phyloP scores from a whole-genome alignment of 345 rosid genomes.

The Excoecaria cochinchinensis region DNA sequence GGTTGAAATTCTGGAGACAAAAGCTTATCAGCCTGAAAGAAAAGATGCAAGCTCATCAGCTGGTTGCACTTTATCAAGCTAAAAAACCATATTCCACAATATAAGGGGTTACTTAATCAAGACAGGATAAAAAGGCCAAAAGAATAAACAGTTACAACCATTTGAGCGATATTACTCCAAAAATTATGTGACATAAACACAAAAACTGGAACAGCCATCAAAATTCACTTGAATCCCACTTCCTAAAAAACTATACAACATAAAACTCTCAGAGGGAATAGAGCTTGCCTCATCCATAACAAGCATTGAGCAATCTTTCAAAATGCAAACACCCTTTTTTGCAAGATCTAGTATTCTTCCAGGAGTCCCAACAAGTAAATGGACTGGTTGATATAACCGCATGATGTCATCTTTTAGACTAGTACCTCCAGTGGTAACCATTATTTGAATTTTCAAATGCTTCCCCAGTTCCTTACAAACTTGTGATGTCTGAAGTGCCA shows the following conservation, averaged over 20 bases:
- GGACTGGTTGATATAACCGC: slow-evolving; percentile 98
- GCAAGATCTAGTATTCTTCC: slow-evolving; percentile 98
- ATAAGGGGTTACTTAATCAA: too few relatives aligned
- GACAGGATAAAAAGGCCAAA: not conserved
- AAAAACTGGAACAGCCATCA: not conserved
- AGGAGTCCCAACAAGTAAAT: slow-evolving; percentile 97
- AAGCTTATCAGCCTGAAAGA: slow-evolving; percentile 92
- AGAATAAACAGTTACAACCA: not conserved
- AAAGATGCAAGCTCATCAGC: slow-evolving; percentile 38
- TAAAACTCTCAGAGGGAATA: not conserved
- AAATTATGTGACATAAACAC: not conserved
- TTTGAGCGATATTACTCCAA: not conserved
- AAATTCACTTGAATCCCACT: not conserved
- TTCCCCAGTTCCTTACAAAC: slow-evolving; percentile 99
- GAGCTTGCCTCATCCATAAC: slow-evolving; percentile 93
- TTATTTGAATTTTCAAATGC: slow-evolving; percentile 87
- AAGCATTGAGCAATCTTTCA: slow-evolving; percentile 96
- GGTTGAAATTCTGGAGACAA: slow-evolving; percentile 98
- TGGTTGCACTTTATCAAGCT: not conserved
- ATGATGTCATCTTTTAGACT: slow-evolving; percentile 99
- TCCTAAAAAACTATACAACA: not conserved
- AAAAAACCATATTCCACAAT: not conserved
- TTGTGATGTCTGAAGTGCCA: slow-evolving; percentile 99
- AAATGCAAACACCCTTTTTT: slow-evolving; percentile 86
- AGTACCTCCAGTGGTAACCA: slow-evolving; percentile 99